Conservation (phyloP, 371 early-diverging fungal genomes). For the Gilbertella persicaria region DNA sequence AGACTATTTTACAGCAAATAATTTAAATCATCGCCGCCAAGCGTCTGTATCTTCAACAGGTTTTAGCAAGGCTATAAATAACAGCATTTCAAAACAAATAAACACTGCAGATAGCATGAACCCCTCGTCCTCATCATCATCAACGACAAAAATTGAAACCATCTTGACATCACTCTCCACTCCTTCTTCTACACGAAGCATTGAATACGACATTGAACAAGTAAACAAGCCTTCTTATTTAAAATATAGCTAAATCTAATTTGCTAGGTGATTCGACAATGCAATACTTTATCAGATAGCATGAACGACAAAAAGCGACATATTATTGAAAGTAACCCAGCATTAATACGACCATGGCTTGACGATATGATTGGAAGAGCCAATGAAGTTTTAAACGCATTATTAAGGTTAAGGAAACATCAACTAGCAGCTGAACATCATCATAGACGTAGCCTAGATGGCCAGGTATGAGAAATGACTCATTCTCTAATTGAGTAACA, state of each 20-base stretch:
- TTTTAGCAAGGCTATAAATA: too few relatives aligned
- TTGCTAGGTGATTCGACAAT: conserved; percentile 30
- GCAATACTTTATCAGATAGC: conserved; percentile 29
- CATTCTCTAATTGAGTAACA: too few relatives aligned
- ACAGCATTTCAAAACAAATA: too few relatives aligned
- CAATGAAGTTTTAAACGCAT: conserved; percentile 45
- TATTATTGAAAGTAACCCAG: conserved; percentile 6
- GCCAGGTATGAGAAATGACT: conserved; percentile 8
- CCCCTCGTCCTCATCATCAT: too few relatives aligned
- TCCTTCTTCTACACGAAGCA: conserved; percentile 6
- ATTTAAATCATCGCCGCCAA: too few relatives aligned
- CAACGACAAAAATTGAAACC: conserved; percentile 3
- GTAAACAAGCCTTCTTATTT: conserved; percentile 15
- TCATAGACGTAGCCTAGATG: not conserved
- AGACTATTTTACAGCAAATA: too few relatives aligned
- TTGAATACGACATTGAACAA: conserved; percentile 30
- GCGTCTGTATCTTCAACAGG: too few relatives aligned
- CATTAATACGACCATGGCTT: conserved; percentile 33
- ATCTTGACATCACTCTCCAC: conserved; percentile 4
- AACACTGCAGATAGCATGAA: too few relatives aligned
- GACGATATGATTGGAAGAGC: conserved; percentile 49
- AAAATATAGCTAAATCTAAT: not conserved
- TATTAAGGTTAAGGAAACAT: conserved; percentile 45
- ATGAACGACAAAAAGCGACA: conserved; percentile 20
- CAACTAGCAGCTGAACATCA: conserved; percentile 30